Base-by-base conservation (phyloP, 768 basidiomycete genomes). In the Mycena amicta region DNA sequence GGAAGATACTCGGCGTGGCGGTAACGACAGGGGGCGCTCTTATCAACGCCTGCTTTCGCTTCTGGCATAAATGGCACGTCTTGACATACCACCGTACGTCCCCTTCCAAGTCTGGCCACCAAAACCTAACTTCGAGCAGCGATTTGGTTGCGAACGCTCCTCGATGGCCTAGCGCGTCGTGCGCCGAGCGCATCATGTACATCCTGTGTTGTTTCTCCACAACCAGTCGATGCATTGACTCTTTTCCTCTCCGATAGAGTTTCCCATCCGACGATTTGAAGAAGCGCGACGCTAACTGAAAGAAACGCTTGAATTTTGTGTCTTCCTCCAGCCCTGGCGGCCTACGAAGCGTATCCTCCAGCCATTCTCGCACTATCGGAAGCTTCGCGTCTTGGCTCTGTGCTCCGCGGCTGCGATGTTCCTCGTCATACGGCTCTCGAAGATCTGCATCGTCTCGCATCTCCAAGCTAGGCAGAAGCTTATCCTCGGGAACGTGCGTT, bases 1-100 rank as follows among this genome's bases (percentile, higher is more conserved):
- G 55, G 51, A 77, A 72, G 15, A 73, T 25, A 6, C 63, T 61
- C 22, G 60, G 62, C 0, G 71, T 68, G 2, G 55, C 53, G 0
- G 73, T 47, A 6, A 72, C 61, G 2, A 63, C 63, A 5, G 74
- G 71, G 4, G 69, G 73, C 8, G 73, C 67, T 2, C 65, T 51
- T 2, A 72, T 41, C n/a, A 69, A 53, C 1, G 57, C 58, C 39
- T 33, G 66, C 25, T 52, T 51, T 4, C 70, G 52, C 1, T 67
- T 49, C 50, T 77, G 73, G 56, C 74, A 76, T 3, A 66, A 27
- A 52, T 71, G 70, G 47, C 75, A 75, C 16, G 70, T 69, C 18
- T 66, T 63, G 5, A 74, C 29, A 45, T 65, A 74, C 71, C 72
- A 74, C 20, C 52, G 49, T 5, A 75, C 59, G 47, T 76, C 71